A percentile compares a stretch with the other conserved stretches of the same genome.
Evolutionary conservation across 2,329 filamentous ascomycete genomes (phyloP).

Genomic region (Cordyceps javanica): DNA sequence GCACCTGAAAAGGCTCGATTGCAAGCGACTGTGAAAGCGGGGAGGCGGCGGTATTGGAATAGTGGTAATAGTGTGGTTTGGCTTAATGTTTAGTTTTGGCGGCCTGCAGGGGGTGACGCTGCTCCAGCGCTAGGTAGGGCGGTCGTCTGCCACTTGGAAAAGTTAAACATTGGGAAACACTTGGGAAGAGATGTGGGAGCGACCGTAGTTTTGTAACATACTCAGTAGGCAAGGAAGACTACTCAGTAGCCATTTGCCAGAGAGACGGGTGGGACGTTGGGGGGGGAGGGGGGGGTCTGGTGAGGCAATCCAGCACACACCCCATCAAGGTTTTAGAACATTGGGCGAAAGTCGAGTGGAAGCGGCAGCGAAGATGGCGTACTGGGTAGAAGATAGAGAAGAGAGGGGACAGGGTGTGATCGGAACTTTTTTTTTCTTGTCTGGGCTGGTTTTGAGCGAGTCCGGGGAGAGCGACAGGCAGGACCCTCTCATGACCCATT

Average conservation of each 20-base stretch:
- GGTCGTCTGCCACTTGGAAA: conserved; percentile 7
- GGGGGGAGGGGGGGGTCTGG: background rate
- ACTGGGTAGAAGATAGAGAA: background rate
- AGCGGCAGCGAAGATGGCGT: background rate
- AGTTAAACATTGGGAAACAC: conserved; percentile 4
- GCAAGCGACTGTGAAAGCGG: conserved; percentile 5
- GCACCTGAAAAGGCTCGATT: background rate
- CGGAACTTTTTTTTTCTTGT: conserved; percentile 12
- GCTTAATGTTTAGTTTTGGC: background rate
- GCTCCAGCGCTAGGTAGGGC: background rate
- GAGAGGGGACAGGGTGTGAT: background rate
- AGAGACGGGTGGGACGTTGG: background rate
- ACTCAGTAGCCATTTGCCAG: no score
- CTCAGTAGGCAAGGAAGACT: no score
- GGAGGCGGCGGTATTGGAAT: conserved; percentile 9
- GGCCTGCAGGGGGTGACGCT: conserved; percentile 8
- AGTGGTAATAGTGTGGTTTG: background rate
- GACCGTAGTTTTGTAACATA: background rate
- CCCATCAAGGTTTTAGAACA: conserved; percentile 8
- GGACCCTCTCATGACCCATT: no score
- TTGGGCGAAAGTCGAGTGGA: background rate
- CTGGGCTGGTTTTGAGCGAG: background rate
- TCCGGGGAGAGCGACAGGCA: conserved; percentile 11
- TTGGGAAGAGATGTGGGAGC: background rate
- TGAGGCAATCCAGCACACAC: background rate